These are phyloP conservation scores for Bruguiera gymnorhiza DNA, from an alignment of 345 rosid genomes.

Conservation along the genomic window DNA sequence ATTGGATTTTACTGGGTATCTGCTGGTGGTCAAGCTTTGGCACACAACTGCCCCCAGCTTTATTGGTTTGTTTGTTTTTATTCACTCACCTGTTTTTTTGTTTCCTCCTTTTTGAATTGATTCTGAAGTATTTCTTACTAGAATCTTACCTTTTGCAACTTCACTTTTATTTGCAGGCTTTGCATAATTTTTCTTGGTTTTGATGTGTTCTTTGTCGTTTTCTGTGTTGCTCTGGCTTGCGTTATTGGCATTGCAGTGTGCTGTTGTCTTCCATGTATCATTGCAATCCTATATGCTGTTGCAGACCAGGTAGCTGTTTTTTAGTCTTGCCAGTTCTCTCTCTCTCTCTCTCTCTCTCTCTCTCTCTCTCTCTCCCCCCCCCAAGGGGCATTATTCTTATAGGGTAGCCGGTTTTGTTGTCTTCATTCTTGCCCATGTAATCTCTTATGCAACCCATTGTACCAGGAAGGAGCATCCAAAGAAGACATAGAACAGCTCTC, in stretches of 20 bases:
- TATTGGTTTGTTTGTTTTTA: conserved; percentile 60
- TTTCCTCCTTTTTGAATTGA: background rate
- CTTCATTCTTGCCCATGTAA: background rate
- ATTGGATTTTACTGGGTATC: conserved; percentile 99
- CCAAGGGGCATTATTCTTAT: no score
- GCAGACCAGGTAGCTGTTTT: conserved; percentile 72
- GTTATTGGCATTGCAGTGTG: conserved; percentile 96
- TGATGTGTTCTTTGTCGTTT: conserved; percentile 94
- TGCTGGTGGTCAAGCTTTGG: conserved; percentile 77
- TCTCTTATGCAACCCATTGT: conserved; percentile 13
- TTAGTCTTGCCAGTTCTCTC: background rate
- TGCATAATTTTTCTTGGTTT: conserved; percentile 89
- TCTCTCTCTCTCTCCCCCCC: no score
- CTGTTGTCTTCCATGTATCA: conserved; percentile 97
- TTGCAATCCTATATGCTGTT: conserved; percentile 88
- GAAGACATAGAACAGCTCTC: conserved; percentile 84
- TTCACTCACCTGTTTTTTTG: background rate
- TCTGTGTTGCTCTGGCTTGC: conserved; percentile 94
- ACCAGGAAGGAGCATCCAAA: conserved; percentile 91
- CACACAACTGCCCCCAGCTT: conserved; percentile 66
- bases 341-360: background rate
- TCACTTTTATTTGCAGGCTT: conserved; percentile 56
- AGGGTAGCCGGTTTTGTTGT: background rate
- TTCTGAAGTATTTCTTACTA: conserved; percentile 5
- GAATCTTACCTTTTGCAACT: conserved; percentile 19